A percentile compares a stretch with the other conserved stretches of the same genome.
Evolutionary conservation across 805 yeast genomes (phyloP).

Genomic region (Lachancea nothofagi): DNA sequence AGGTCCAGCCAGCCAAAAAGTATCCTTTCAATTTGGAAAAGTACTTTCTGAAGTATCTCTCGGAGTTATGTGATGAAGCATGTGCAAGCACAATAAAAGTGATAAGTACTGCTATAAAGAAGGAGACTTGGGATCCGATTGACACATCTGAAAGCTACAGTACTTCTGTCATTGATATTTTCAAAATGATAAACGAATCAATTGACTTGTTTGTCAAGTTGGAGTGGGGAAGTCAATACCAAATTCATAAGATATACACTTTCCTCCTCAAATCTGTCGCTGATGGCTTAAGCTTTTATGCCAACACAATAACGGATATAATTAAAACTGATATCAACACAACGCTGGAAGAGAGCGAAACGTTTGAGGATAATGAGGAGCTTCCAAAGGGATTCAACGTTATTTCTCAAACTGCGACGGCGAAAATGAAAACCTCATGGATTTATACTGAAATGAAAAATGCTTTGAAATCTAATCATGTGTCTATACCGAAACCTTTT

Average conservation of each 20-base stretch:
- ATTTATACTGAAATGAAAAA: constrained; percentile 46
- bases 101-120: constrained; percentile 49
- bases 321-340: constrained; percentile 13
- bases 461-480: constrained; percentile 39
- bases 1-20: constrained; percentile 38
- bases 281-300: constrained; percentile 50
- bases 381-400: constrained; percentile 18
- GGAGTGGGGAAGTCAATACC: constrained; percentile 61
- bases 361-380: constrained; percentile 17
- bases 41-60: constrained; percentile 45
- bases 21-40: constrained; percentile 54
- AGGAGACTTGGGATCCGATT: constrained; percentile 53
- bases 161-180: constrained; percentile 62
- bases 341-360: constrained; percentile 14
- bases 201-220: constrained; percentile 52
- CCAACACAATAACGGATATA: constrained; percentile 33
- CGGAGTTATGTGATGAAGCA: constrained; percentile 40
- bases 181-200: constrained; percentile 54
- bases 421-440: constrained; percentile 37
- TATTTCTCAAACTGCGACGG: constrained; percentile 28
- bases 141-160: constrained; percentile 44
- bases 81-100: constrained; percentile 42
- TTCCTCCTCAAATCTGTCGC: constrained; percentile 57
- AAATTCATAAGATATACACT: constrained; percentile 58
- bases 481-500: constrained; percentile 46